Conservation (phyloP, 2,329 filamentous ascomycete genomes). For the Alternaria triticimaculans region DNA sequence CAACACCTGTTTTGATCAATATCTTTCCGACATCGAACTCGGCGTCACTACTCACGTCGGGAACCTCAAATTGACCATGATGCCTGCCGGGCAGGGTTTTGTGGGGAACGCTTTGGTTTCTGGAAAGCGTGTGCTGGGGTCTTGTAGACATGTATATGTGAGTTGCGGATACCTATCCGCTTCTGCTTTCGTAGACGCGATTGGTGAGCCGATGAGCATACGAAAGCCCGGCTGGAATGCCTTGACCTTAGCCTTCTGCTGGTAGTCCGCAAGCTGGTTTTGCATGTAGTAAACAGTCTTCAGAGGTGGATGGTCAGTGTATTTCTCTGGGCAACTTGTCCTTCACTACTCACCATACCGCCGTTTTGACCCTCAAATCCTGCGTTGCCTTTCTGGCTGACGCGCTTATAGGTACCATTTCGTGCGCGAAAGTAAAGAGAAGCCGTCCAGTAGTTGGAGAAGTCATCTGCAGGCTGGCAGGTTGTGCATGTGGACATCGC, state of each 20-base stretch:
- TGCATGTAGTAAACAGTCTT: conserved; percentile 39
- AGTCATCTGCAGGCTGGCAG: conserved; percentile 27
- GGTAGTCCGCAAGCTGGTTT: conserved; percentile 32
- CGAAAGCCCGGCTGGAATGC: conserved; percentile 49
- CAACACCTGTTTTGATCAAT: conserved; percentile 52
- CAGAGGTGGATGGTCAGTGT: not conserved
- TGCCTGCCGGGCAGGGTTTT: conserved; percentile 50
- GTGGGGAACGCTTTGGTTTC: conserved; percentile 52
- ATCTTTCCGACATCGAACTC: no score
- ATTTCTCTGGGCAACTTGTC: not conserved
- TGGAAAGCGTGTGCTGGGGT: conserved; percentile 48
- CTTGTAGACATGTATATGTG: conserved; percentile 55
- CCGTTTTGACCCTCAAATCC: conserved; percentile 37
- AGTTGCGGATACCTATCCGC: conserved; percentile 52
- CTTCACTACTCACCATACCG: conserved; percentile 20
- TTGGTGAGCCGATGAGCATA: conserved; percentile 38
- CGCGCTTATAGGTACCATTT: conserved; percentile 36
- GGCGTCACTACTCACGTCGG: conserved; percentile 24
- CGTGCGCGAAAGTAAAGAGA: conserved; percentile 30
- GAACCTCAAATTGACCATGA: conserved; percentile 55
- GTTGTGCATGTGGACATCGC: conserved; percentile 35
- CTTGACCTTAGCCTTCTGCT: conserved; percentile 48
- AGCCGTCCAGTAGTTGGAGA: conserved; percentile 38
- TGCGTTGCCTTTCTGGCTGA: conserved; percentile 30
- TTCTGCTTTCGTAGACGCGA: conserved; percentile 32